Evolutionary conservation across 495 filamentous ascomycete species (phyloP), one percentile per base, ranked within the genome.

Genomic region (Neurospora intermedia): DNA sequence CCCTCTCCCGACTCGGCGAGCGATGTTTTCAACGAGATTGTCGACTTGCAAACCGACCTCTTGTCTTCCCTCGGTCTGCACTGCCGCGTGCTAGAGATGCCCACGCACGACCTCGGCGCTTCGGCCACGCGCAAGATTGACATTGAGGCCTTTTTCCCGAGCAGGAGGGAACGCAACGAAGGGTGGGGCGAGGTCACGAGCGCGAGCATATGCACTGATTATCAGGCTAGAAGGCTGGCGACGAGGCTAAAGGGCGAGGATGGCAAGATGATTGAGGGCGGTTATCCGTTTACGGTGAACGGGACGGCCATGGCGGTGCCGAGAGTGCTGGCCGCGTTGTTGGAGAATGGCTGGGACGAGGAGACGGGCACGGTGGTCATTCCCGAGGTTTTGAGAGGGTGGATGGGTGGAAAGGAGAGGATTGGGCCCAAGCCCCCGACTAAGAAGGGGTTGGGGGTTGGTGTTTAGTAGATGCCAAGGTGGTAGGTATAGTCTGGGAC

Each of bases 171-270:
- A 41, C 83, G 88, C 20, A 90, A 94, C 79, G 88, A 90, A 38
- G 95, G 94, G 15, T 99, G 93, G 92, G 96, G 96, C 41, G 96
- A 99, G 81, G 92, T 99, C 13, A 97, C 94, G 0, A 93, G 90
- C 70, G 89, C 93, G 15, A 95, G 92, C 71, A 91, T 94, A 73
- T 99, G 96, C 80, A 96, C 93, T 6, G 96, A 98, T 79, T 98
- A 98, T 81, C 96, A 99, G 85, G 90, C 88, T 27, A 86, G 96
- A 10, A 87, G 96, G 23, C 83, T 99, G 45, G 91, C 87, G 38
- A 97, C 96, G 13, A 86, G 90, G 20, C 81, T 93, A 18, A 84
- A 84, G 79, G 73, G 75, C 23, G 71, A 46, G 70, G 83, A 82
- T 69, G 86, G 48, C 9, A 86, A 84, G 77, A 75, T 84, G 69